Base-by-base conservation (phyloP, 2,329 filamentous ascomycete species). In the Epichloe uncinata region DNA sequence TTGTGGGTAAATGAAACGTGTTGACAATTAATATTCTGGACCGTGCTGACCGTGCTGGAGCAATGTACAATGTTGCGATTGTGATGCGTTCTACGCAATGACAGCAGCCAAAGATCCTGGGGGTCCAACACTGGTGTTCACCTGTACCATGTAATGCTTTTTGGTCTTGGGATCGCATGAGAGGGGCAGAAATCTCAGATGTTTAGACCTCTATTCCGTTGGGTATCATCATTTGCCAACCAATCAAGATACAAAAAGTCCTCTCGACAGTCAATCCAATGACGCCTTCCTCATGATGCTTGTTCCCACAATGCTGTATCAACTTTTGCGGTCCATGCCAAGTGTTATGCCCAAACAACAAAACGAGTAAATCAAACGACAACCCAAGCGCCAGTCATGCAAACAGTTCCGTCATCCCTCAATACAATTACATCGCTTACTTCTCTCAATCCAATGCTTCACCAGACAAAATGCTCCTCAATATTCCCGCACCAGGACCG, bases 401-500 rank as follows among this genome's bases (percentile, higher is more conserved):
- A 45, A 45, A 37, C 3, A 48, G 3, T 18, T 12, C 34, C 40
- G 12, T 43, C n/a, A 11, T 50, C 13, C 13, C 9, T 18, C 12
- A 22, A 34, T 35, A 33, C 45, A 47, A 18, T 36, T 30, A 15
- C 5, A 50, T 36, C 52, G 52, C 40, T 46, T 11, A 0, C 33
- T 42, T 26, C 43, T 43, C 16, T 55, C 61, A 78, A 58, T 80
- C 77, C 65, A 81, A 66, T 40, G 74, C 75, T 56, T 81, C 78
- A 40, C 77, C 80, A 57, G 72, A 77, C 60, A 84, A 58, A 56
- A 84, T 83, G 61, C 74, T 79, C 59, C 67, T 74, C 59, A 84
- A 60, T 56, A 84, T 84, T 40, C 77, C 78, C 5, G 72, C 73
- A 1, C 79, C 81, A 4, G 79, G 63, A 4, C 77, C 78, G 20